Evolutionary conservation across 345 rosid species (phyloP), one percentile per base, ranked within the genome.

Genomic region (Corchorus capsularis): DNA sequence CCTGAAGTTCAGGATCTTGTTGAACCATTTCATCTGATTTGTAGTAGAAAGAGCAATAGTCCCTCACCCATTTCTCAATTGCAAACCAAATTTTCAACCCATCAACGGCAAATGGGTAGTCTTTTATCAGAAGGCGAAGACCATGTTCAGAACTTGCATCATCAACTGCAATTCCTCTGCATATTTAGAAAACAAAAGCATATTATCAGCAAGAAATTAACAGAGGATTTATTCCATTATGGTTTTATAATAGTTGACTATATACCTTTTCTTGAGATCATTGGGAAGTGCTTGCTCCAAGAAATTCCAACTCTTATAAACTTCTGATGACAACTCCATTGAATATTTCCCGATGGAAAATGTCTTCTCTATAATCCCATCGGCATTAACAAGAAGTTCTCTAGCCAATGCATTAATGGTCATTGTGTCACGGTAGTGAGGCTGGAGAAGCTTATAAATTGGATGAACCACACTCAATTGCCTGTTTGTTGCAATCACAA

Each of bases 51-150:
- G n/a, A n/a, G n/a, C n/a, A n/a, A n/a, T n/a, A n/a, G n/a, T n/a
- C n/a, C n/a, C n/a, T n/a, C n/a, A n/a, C n/a, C n/a, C n/a, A n/a
- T n/a, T n/a, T n/a, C n/a, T n/a, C n/a, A n/a, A n/a, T n/a, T n/a
- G n/a, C n/a, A n/a, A n/a, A n/a, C n/a, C n/a, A n/a, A n/a, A n/a
- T n/a, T n/a, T n/a, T n/a, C n/a, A n/a, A n/a, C n/a, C n/a, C n/a
- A n/a, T n/a, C n/a, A n/a, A n/a, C n/a, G n/a, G n/a, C 95, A 92
- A 6, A 92, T 14, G 97, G 97, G 75, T 92, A 91, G 83, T 92
- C 97, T 77, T 88, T 74, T 54, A 91, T 85, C 69, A 83, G 76
- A 45, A 92, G 74, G 47, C 89, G 88, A 22, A 92, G 69, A 1
- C 93, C 92, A 0, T 91, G 86, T 15, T 77, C 85, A 14, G 91